phyloP scores from a whole-genome alignment of 208 protist genomes.

The Borovskyia barvae region DNA sequence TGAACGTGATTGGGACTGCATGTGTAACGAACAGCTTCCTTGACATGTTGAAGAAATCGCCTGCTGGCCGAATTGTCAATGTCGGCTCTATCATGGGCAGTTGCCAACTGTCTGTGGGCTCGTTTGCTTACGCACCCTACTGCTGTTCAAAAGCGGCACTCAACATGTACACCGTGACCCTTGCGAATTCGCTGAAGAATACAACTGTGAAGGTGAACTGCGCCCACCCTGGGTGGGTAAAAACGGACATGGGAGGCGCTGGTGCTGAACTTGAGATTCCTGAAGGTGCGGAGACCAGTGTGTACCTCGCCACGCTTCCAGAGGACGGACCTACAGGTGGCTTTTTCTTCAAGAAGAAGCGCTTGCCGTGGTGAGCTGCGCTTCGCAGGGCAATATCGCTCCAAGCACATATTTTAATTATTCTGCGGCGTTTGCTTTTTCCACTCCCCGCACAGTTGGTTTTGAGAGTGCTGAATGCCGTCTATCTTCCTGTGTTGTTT shows the following conservation, averaged over 20 bases:
- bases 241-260: conserved; percentile 69
- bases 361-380: conserved; percentile 71
- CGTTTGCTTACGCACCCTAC: conserved; percentile 33
- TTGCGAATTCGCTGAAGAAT: conserved; percentile 49
- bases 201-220: conserved; percentile 64
- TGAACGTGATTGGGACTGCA: conserved; percentile 57
- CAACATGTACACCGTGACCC: conserved; percentile 83
- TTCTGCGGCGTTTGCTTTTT: too few species aligned
- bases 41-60: conserved; percentile 51
- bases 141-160: conserved; percentile 69
- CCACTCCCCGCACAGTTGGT: too few species aligned
- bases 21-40: conserved; percentile 71
- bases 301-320: conserved; percentile 76
- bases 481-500: too few species aligned
- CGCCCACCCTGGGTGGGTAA: conserved; percentile 69
- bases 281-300: conserved; percentile 68
- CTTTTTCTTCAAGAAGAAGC: conserved; percentile 75
- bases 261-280: conserved; percentile 40
- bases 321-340: conserved; percentile 66
- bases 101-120: conserved; percentile 13
- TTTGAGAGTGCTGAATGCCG: too few species aligned
- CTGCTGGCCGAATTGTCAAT: conserved; percentile 72
- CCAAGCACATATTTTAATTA: too few species aligned
- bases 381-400: too few species aligned
- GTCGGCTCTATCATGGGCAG: conserved; percentile 69